Evolutionary conservation across 805 yeast species (phyloP), one percentile per base, ranked within the genome.

Genomic region (Schizosaccharomyces octosporus): DNA sequence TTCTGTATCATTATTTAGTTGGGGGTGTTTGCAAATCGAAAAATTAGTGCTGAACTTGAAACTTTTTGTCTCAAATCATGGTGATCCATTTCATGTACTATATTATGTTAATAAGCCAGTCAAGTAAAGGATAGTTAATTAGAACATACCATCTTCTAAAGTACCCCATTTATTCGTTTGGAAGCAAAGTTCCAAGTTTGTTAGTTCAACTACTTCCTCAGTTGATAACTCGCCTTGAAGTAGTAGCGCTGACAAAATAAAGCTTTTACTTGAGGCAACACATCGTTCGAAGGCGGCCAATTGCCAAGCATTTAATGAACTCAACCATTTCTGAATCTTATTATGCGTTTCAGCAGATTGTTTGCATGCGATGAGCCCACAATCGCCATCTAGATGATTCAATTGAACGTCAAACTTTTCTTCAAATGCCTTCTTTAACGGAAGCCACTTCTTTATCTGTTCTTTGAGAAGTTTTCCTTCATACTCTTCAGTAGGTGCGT

Each of bases 141-240:
- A 24, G 3, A 7, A 6, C 57, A 9, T 51, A 51, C 57, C 57
- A 69, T 93, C 98, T 73, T 93, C 98, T 27, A 93, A 97, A 71
- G 90, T 96, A 42, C 99, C 99, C 99, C 99, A 93, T 68, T 82
- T 79, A 27, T 81, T 81, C 43, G 95, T 85, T 72, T 93, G 99
- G 72, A 79, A 80, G 42, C 83, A 81, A 15, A 83, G 82, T 69
- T 93, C 99, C 67, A 93, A 75, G 62, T 84, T 82, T 9, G 88
- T 88, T 63, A 84, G 79, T 67, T 80, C 80, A 1, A 89, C 84
- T 48, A 90, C 77, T 61, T 84, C 88, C 19, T 85, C 72, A 2
- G 80, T 65, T 61, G 78, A 71, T 36, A 73, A 65, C 7, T 24
- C 11, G 9, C 69, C 66, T 55, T 67, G 65, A 7, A 69, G 76